Evolutionary conservation across 1,284 basidiomycete genomes (phyloP), one percentile per base, ranked within the genome.

Genomic region (Tilletia walkeri): DNA sequence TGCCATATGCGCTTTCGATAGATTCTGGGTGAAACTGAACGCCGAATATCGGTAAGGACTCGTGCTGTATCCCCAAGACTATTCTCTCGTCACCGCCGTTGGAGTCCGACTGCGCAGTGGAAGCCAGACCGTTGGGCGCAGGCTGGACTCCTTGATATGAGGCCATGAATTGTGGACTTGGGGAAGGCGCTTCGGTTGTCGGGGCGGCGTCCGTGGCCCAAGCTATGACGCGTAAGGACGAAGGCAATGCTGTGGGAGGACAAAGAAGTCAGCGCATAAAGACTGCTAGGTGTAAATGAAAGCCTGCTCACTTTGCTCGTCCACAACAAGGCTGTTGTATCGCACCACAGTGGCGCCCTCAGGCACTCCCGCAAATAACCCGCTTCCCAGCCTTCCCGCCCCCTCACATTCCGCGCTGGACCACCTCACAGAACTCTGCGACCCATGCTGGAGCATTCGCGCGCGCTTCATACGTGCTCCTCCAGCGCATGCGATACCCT

Each of bases 21-120:
- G 79, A 81, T 67, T 83, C 95, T 0, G 95, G 95, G 83, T 98
- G 95, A 80, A 96, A 98, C 82, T 98, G 95, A 2, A 98, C 94
- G 2, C 92, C 93, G 89, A 91, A 95, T 76, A 95, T 92, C 0
- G 94, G 82, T 2, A 74, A 56, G 1, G 72, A 68, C 45, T 68
- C 75, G 67, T 83, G 82, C 61, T 79, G 73, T 41, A 83, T 67
- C 1, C 75, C 80, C 72, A 82, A 76, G n/a, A 83, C 74, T 18
- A 76, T 73, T 2, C 66, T 61, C 5, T 75, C 72, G 1, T 49
- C n/a, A 20, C 69, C 73, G 4, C 24, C 4, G 34, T 36, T 30
- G 41, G 41, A 45, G 41, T 7, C 3, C 9, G 3, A 45, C 1
- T 9, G 41, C 63, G 49, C 59, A 70, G 41, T 66, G 67, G 2